Conservation (phyloP, 768 basidiomycete species). For the Suillus luteus region DNA sequence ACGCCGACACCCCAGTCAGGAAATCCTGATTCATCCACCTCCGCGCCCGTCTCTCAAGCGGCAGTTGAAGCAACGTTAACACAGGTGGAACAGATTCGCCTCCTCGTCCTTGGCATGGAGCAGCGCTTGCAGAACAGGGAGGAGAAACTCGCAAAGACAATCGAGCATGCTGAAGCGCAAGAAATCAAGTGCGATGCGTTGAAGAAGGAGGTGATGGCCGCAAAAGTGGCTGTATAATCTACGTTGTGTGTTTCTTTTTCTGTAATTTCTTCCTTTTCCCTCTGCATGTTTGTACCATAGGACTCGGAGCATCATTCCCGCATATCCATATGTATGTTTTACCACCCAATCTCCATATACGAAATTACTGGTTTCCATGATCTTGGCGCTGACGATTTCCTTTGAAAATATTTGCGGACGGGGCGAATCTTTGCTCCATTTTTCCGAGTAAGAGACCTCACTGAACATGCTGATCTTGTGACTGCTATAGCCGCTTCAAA, state of each 20-base stretch:
- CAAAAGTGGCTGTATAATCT: conserved; percentile 22
- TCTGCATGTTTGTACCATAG: conserved; percentile 5
- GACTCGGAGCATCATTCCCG: conserved; percentile 4
- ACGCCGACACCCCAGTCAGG: conserved; percentile 18
- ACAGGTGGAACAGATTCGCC: conserved; percentile 67
- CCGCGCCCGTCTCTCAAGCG: conserved; percentile 24
- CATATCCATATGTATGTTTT: conserved; percentile 8
- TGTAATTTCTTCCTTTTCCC: not conserved
- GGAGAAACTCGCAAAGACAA: conserved; percentile 57
- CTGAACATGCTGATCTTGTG: not conserved
- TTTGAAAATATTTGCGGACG: not conserved
- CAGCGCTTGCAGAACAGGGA: conserved; percentile 66
- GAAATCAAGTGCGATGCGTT: conserved; percentile 53
- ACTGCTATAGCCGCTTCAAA: not conserved
- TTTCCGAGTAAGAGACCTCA: not conserved
- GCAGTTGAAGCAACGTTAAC: conserved; percentile 47
- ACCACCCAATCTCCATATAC: not conserved
- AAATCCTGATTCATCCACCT: conserved; percentile 18
- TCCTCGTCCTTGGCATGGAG: conserved; percentile 76
- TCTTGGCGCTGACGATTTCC: not conserved
- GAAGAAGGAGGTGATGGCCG: conserved; percentile 40
- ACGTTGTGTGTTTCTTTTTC: conserved; percentile 6
- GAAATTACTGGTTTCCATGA: not conserved
- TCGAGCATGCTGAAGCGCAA: conserved; percentile 63
- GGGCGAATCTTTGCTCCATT: not conserved